Conservation (phyloP, 768 basidiomycete species). For the Amyloporia xantha region DNA sequence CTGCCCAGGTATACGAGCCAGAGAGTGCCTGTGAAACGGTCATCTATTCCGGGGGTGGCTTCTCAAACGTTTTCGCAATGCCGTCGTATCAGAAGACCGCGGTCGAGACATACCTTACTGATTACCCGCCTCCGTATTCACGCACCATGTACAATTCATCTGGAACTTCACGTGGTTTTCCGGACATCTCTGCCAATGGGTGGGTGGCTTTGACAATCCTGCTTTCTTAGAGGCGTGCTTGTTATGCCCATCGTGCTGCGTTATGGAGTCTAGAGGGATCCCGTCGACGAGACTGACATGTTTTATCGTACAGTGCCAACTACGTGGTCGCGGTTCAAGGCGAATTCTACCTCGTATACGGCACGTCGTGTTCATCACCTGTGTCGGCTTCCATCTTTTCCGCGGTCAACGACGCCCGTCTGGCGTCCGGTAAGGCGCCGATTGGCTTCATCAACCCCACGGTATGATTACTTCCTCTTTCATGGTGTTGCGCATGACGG, state of each 20-base stretch:
- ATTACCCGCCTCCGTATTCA: slow-evolving; percentile 26
- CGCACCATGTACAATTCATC: slow-evolving; percentile 26
- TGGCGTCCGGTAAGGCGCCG: slow-evolving; percentile 22
- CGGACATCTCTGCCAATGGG: slow-evolving; percentile 28
- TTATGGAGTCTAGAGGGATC: neutral
- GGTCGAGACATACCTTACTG: slow-evolving; percentile 23
- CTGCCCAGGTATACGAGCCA: slow-evolving; percentile 21
- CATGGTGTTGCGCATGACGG: too few species aligned
- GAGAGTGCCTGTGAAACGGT: slow-evolving; percentile 29
- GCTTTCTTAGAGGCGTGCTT: neutral
- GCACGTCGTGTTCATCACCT: slow-evolving; percentile 26
- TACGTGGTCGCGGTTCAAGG: slow-evolving; percentile 25
- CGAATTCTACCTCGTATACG: slow-evolving; percentile 16
- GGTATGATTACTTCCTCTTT: slow-evolving; percentile 11
- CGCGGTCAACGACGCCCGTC: slow-evolving; percentile 26
- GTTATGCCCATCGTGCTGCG: neutral
- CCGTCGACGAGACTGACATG: neutral
- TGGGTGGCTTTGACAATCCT: slow-evolving; percentile 7
- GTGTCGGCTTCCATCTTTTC: slow-evolving; percentile 25
- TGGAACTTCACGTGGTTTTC: slow-evolving; percentile 21
- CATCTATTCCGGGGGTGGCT: slow-evolving; percentile 35
- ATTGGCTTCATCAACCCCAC: slow-evolving; percentile 29
- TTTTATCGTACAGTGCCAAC: slow-evolving; percentile 19
- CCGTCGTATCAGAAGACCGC: slow-evolving; percentile 29
- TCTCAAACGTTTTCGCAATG: slow-evolving; percentile 33